Conservation (phyloP, 2,329 filamentous ascomycete species). For the Alternaria ventricosa region DNA sequence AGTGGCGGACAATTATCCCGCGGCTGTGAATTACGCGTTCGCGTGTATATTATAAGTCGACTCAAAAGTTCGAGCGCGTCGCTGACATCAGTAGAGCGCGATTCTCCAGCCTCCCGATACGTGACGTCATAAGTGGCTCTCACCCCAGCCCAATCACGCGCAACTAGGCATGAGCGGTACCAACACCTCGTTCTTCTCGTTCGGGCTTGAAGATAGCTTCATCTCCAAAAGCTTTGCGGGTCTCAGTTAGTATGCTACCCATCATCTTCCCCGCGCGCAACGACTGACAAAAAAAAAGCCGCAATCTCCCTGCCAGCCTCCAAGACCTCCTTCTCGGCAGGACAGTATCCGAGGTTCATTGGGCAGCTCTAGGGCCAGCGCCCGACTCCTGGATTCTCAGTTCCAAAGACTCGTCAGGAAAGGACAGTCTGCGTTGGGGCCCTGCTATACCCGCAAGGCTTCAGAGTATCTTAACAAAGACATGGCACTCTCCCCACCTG, state of each 20-base stretch:
- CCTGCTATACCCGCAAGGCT: constrained; percentile 29
- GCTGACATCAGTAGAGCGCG: neutral
- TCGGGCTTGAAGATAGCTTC: constrained; percentile 43
- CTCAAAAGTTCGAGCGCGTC: neutral
- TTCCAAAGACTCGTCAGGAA: constrained; percentile 35
- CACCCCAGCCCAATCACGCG: constrained; percentile 41
- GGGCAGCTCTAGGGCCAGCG: constrained; percentile 38
- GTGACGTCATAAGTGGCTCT: constrained; percentile 37
- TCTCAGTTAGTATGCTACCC: constrained; percentile 35
- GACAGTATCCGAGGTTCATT: constrained; percentile 37
- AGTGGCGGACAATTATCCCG: neutral
- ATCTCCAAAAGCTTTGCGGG: constrained; percentile 42
- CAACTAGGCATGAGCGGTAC: constrained; percentile 34
- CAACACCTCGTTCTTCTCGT: constrained; percentile 42
- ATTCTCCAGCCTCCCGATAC: neutral
- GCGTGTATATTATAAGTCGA: neutral
- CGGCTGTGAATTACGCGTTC: neutral
- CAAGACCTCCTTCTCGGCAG: constrained; percentile 32
- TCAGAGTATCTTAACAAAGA: constrained; percentile 25
- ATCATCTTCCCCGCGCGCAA: too few relatives aligned
- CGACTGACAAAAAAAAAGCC: constrained; percentile 24
- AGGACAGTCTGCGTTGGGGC: constrained; percentile 41
- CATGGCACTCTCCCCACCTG: constrained; percentile 39
- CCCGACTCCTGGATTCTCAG: constrained; percentile 44
- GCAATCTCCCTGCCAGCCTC: constrained; percentile 37